phyloP scores from a whole-genome alignment of 768 basidiomycete genomes.

The Mrakia gelida region DNA sequence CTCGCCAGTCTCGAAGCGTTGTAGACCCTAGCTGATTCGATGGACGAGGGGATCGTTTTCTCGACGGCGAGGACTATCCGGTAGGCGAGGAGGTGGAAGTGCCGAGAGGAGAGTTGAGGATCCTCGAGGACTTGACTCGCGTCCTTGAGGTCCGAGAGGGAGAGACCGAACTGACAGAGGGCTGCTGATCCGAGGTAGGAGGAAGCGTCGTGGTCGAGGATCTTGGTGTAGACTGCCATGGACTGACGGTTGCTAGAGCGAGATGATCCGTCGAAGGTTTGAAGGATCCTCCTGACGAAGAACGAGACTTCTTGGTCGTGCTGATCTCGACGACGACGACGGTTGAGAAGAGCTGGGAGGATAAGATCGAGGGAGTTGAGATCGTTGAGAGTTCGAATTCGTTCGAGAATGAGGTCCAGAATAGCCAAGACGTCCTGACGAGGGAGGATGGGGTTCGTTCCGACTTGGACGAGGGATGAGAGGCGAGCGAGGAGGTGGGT shows the following conservation, averaged over 20 bases:
- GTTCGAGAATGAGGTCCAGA: background rate
- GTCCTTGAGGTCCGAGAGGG: background rate
- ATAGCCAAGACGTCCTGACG: background rate
- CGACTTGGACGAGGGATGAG: background rate
- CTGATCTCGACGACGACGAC: background rate
- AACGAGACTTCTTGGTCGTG: background rate
- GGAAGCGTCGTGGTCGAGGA: background rate
- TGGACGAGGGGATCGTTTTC: too few species aligned
- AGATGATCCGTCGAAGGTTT: background rate
- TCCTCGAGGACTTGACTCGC: background rate
- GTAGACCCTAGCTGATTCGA: background rate
- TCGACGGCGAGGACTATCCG: background rate
- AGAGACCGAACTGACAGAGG: constrained; percentile 2
- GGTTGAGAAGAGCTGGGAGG: background rate
- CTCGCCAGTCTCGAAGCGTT: background rate
- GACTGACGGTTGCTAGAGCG: background rate
- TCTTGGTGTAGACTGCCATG: background rate
- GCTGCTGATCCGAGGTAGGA: constrained; percentile 6
- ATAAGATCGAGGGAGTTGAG: background rate
- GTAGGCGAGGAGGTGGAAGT: constrained; percentile 16
- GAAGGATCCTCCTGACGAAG: background rate
- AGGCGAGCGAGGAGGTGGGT: background rate
- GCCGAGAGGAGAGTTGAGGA: constrained; percentile 1
- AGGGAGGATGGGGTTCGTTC: background rate
- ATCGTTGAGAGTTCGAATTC: background rate